These are phyloP conservation scores for Alternaria conjuncta DNA, from an alignment of 2,329 filamentous ascomycete species.

Conservation along the genomic window DNA sequence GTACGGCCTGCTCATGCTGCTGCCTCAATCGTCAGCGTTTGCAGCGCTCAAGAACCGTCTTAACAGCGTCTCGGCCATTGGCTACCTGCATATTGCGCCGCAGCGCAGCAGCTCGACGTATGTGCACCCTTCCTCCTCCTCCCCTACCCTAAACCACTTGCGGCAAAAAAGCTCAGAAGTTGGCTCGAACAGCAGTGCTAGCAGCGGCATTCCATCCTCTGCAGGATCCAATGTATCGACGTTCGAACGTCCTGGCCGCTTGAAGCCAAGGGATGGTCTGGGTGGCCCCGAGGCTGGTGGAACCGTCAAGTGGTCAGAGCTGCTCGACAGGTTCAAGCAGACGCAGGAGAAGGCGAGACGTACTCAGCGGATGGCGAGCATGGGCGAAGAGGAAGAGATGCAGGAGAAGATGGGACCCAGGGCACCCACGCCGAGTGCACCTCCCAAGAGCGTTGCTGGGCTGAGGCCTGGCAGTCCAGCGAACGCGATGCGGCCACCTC, in stretches of 20 bases:
- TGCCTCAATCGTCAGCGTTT: slow-evolving; percentile 98
- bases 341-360: slow-evolving; percentile 87
- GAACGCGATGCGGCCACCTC: slow-evolving; percentile 28
- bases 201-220: slow-evolving; percentile 26
- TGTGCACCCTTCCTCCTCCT: slow-evolving; percentile 52
- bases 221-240: slow-evolving; percentile 38
- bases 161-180: slow-evolving; percentile 52
- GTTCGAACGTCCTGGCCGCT: slow-evolving; percentile 64
- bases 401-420: slow-evolving; percentile 37
- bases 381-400: slow-evolving; percentile 43
- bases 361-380: slow-evolving; percentile 62
- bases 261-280: slow-evolving; percentile 67
- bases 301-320: slow-evolving; percentile 87
- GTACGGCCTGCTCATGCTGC: slow-evolving; percentile 94
- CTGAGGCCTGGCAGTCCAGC: slow-evolving; percentile 33
- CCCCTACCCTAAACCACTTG: slow-evolving; percentile 48
- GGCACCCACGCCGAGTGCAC: slow-evolving; percentile 33
- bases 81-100: slow-evolving; percentile 84
- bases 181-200: slow-evolving; percentile 37
- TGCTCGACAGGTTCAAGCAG: slow-evolving; percentile 91
- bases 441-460: slow-evolving; percentile 27
- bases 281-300: slow-evolving; percentile 66
- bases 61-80: slow-evolving; percentile 96
- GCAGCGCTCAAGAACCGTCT: slow-evolving; percentile 94
- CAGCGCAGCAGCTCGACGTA: slow-evolving; percentile 71